These are phyloP conservation scores for Durusdinium trenchii DNA, from an alignment of 73 alveolate species.

Conservation along the genomic window DNA sequence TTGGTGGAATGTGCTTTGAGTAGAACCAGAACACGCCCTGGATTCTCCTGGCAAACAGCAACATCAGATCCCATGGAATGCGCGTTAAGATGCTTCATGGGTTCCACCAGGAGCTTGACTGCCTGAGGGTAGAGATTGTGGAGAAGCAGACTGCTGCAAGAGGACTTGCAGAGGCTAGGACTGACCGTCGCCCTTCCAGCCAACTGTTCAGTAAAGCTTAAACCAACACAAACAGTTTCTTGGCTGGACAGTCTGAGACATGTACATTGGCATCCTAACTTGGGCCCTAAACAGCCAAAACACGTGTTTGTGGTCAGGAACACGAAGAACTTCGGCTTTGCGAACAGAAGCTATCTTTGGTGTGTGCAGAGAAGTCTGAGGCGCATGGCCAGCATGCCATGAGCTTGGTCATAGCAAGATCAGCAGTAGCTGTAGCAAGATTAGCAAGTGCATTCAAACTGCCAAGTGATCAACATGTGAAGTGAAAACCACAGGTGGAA, in stretches of 20 bases:
- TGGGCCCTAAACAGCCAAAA: too few relatives aligned
- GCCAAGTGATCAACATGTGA: background rate
- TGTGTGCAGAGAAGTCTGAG: slow-evolving; percentile 22
- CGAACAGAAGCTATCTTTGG: background rate
- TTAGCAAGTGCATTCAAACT: background rate
- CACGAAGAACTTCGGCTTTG: slow-evolving; percentile 36
- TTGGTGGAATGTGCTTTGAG: background rate
- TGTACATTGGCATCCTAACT: too few relatives aligned
- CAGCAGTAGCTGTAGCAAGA: background rate
- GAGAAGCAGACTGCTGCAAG: slow-evolving; percentile 27
- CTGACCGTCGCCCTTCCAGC: too few relatives aligned
- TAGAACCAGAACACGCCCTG: background rate
- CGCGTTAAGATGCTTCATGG: too few relatives aligned
- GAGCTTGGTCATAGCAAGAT: background rate
- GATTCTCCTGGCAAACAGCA: background rate
- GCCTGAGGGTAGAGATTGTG: background rate
- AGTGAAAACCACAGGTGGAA: background rate
- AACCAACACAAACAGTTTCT: too few relatives aligned
- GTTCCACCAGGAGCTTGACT: slow-evolving; percentile 19
- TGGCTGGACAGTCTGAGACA: too few relatives aligned
- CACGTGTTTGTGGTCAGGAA: background rate
- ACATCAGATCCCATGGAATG: background rate
- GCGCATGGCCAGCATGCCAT: background rate
- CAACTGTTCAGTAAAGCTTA: too few relatives aligned
- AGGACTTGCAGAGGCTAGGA: slow-evolving; percentile 52